Evolutionary conservation across 768 basidiomycete genomes (phyloP).

Genomic region (Lentinula sp.): DNA sequence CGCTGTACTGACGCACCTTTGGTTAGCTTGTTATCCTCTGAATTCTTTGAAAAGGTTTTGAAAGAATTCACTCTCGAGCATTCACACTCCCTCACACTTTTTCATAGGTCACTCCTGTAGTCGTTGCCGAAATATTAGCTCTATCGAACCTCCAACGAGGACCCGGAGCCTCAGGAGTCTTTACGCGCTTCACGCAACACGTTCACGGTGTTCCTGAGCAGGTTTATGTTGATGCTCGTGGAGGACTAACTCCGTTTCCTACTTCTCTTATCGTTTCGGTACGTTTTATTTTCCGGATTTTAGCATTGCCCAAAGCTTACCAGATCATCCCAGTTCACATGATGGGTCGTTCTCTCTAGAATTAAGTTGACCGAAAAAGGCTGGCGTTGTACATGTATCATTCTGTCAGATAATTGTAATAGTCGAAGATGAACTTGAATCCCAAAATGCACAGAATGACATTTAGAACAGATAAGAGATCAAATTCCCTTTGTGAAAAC

Average conservation of each 20-base stretch:
- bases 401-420: background rate
- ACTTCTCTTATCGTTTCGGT: slow-evolving; percentile 4
- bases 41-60: background rate
- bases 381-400: background rate
- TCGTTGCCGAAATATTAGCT: background rate
- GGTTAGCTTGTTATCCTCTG: background rate
- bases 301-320: background rate
- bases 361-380: background rate
- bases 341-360: background rate
- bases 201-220: slow-evolving; percentile 3
- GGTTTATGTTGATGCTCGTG: slow-evolving; percentile 2
- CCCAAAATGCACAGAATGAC: too few species aligned
- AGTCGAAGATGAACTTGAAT: too few species aligned
- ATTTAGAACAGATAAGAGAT: too few species aligned
- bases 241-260: slow-evolving; percentile 3
- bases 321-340: background rate
- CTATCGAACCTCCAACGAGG: background rate
- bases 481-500: too few species aligned
- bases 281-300: slow-evolving; percentile 5
- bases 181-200: background rate
- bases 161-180: background rate
- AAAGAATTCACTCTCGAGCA: background rate
- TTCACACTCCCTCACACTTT: background rate
- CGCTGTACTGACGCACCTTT: background rate
- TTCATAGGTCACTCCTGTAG: background rate